Evolutionary conservation across 305 asterid species (phyloP).

Genomic region (Coffea humblotiana): DNA sequence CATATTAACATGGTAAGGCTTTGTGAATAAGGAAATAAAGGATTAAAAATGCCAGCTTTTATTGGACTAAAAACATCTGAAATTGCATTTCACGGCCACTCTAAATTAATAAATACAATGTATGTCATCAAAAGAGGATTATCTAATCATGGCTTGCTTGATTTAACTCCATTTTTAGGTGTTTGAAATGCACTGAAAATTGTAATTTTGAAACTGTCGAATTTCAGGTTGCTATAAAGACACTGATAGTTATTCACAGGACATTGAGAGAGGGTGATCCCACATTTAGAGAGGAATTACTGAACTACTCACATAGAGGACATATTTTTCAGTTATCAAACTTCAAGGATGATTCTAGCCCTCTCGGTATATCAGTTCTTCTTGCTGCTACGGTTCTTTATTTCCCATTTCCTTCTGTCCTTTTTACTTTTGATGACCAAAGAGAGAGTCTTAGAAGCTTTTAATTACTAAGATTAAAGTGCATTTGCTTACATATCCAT

Average conservation of each 20-base stretch:
- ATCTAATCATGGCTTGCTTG: not conserved
- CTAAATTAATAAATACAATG: not conserved
- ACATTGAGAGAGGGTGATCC: constrained; percentile 81
- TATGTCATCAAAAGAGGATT: not conserved
- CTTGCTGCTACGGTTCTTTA: not conserved
- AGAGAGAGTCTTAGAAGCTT: not conserved
- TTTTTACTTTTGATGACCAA: not conserved
- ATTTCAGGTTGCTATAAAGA: constrained; percentile 77
- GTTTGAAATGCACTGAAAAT: not conserved
- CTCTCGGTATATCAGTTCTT: constrained; percentile 50
- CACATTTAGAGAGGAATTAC: constrained; percentile 67
- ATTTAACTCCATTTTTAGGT: not conserved
- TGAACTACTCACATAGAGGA: constrained; percentile 60
- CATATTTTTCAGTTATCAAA: constrained; percentile 60
- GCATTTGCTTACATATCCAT: constrained; percentile 10
- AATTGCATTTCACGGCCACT: not conserved
- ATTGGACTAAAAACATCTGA: not conserved
- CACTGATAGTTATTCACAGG: constrained; percentile 79
- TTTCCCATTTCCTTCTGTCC: not conserved
- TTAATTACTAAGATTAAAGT: not conserved
- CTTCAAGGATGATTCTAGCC: constrained; percentile 85
- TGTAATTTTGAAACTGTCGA: not conserved
- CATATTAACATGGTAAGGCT: not conserved
- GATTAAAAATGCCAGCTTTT: not conserved
- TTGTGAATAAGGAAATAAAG: not conserved